Percentiles rank a stretch among this genome's conserved stretches.
These are phyloP conservation scores for Lunularia cruciata DNA, from an alignment of 225 moss, liverwort and hornwort species.

Conservation along the genomic window DNA sequence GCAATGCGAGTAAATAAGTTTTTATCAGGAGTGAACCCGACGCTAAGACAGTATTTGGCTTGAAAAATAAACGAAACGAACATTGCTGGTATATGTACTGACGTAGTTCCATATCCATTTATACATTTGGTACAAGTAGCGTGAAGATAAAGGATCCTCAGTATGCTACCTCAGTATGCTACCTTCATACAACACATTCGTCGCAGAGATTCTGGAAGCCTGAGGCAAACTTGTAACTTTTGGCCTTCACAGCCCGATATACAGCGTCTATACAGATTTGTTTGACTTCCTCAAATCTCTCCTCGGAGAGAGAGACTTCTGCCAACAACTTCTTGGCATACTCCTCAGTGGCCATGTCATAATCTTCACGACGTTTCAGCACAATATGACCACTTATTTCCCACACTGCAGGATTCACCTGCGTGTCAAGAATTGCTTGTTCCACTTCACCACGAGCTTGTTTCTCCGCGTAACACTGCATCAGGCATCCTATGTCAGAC, in stretches of 20 bases:
- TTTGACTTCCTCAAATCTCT: constrained; percentile 64
- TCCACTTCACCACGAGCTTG: constrained; percentile 81
- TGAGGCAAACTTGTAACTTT: neutral
- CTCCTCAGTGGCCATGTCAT: constrained; percentile 61
- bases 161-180: neutral
- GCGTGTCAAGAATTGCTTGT: constrained; percentile 59
- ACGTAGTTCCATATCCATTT: too few relatives aligned
- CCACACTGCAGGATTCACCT: constrained; percentile 91
- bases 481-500: too few relatives aligned
- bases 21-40: too few relatives aligned
- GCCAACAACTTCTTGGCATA: constrained; percentile 67
- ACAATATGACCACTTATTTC: constrained; percentile 95
- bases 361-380: constrained; percentile 68
- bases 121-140: neutral
- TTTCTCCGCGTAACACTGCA: constrained; percentile 68
- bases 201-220: constrained; percentile 13
- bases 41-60: too few relatives aligned
- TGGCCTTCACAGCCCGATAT: neutral
- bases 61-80: too few relatives aligned
- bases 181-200: constrained; percentile 13
- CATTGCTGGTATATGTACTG: too few relatives aligned
- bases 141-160: neutral
- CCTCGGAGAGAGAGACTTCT: constrained; percentile 59
- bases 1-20: too few relatives aligned
- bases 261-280: constrained; percentile 47